These are phyloP conservation scores for Pseudopithomyces chartarum DNA, from an alignment of 2,329 filamentous ascomycete species.

Conservation along the genomic window DNA sequence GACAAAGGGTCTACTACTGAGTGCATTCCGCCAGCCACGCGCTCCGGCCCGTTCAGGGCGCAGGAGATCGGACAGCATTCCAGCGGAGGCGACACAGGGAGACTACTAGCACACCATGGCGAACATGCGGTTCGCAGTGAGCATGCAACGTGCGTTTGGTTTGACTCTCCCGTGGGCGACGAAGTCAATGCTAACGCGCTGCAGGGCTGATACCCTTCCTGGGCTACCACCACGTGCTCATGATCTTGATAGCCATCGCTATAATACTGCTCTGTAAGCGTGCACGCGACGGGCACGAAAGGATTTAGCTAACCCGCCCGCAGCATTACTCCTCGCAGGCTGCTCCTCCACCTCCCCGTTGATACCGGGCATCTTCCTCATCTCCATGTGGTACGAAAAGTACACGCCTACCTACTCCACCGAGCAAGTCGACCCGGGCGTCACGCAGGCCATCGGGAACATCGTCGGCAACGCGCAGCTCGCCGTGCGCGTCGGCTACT, in stretches of 20 bases:
- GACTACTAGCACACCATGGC: conserved; percentile 48
- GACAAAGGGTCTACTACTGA: no score
- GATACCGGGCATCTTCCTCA: conserved; percentile 94
- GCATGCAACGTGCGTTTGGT: conserved; percentile 54
- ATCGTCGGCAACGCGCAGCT: conserved; percentile 84
- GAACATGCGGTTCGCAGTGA: conserved; percentile 56
- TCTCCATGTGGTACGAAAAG: conserved; percentile 93
- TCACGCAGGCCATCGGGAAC: conserved; percentile 82
- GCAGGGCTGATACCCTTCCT: conserved; percentile 65
- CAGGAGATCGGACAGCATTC: conserved; percentile 31
- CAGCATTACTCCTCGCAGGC: conserved; percentile 89
- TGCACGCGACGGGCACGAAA: conserved; percentile 6
- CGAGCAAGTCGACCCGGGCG: conserved; percentile 87
- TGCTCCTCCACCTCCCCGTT: conserved; percentile 96
- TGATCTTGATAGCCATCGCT: conserved; percentile 92
- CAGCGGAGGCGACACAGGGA: conserved; percentile 28
- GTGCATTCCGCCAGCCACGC: conserved; percentile 37
- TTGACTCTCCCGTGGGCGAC: conserved; percentile 1
- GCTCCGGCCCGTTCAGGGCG: conserved; percentile 50
- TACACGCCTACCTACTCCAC: conserved; percentile 84
- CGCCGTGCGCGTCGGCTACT: conserved; percentile 94
- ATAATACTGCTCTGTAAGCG: conserved; percentile 93
- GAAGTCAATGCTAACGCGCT: conserved; percentile 28
- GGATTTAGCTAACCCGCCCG: conserved; percentile 22
- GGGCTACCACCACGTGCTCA: conserved; percentile 84